A percentile compares a stretch with the other conserved stretches of the same genome.
phyloP scores from a whole-genome alignment of 257 asterid species.

The Schizonepeta tenuifolia region DNA sequence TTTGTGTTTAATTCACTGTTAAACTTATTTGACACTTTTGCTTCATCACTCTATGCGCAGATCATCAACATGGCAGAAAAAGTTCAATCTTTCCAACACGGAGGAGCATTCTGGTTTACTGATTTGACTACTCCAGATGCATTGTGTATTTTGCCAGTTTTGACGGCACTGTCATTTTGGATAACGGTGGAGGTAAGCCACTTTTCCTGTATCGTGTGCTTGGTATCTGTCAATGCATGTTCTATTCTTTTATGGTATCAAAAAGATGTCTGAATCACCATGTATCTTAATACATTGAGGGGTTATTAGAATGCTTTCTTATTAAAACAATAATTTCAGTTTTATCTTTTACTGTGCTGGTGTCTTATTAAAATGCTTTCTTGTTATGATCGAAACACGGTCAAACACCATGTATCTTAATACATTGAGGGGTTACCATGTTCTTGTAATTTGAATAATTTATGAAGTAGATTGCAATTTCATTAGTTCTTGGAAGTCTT shows the following conservation, averaged over 20 bases:
- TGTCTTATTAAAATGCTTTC: background rate
- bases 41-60: slow-evolving; percentile 47
- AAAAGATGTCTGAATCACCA: background rate
- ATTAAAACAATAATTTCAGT: slow-evolving; percentile 9
- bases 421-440: slow-evolving; percentile 1
- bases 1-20: slow-evolving; percentile 10
- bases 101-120: slow-evolving; percentile 87
- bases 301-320: too few species aligned
- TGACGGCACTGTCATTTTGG: slow-evolving; percentile 88
- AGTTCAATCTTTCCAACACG: slow-evolving; percentile 83
- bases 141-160: slow-evolving; percentile 73
- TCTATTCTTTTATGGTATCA: background rate
- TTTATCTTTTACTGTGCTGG: background rate
- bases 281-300: too few species aligned
- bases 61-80: slow-evolving; percentile 77
- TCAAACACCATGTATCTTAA: slow-evolving; percentile 9
- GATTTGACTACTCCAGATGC: slow-evolving; percentile 87
- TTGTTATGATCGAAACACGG: slow-evolving; percentile 13
- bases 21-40: slow-evolving; percentile 13
- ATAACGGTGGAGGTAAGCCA: slow-evolving; percentile 87
- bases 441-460: background rate
- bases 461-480: background rate
- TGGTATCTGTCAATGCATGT: slow-evolving; percentile 8
- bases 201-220: slow-evolving; percentile 18
- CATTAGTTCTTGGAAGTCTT: background rate